A percentile compares a stretch with the other conserved stretches of the same genome.
Evolutionary conservation across 306 rosid species (phyloP).

Genomic region (Calophaca sinica): DNA sequence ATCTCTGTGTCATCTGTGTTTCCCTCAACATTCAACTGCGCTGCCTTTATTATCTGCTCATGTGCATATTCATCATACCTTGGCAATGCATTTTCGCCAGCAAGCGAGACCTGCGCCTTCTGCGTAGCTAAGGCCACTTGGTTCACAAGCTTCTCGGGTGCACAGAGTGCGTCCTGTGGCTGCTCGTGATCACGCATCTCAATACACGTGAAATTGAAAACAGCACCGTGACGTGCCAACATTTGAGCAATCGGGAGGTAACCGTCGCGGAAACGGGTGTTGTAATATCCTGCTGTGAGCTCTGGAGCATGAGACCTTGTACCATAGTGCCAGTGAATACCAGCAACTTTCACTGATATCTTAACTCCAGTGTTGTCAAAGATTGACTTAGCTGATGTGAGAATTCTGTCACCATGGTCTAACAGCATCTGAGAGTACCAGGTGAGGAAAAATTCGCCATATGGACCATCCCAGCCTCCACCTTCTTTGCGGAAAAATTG

Average conservation of each 20-base stretch:
- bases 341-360: constrained; percentile 89
- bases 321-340: constrained; percentile 99
- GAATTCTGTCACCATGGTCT: constrained; percentile 92
- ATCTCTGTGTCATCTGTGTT: constrained; percentile 55
- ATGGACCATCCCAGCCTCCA: constrained; percentile 78
- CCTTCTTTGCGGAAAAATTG: constrained; percentile 83
- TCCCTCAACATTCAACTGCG: constrained; percentile 62
- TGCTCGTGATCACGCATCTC: constrained; percentile 97
- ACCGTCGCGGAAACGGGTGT: constrained; percentile 82
- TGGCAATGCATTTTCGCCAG: constrained; percentile 91
- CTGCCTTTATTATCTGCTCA: constrained; percentile 70
- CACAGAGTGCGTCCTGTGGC: constrained; percentile 86
- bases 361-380: constrained; percentile 66
- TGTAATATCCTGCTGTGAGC: constrained; percentile 97
- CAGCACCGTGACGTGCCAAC: constrained; percentile 90
- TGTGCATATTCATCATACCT: constrained; percentile 76
- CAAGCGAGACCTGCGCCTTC: constrained; percentile 75
- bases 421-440: constrained; percentile 93
- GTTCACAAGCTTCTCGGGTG: constrained; percentile 86
- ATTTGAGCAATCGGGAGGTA: constrained; percentile 91
- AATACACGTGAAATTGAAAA: constrained; percentile 92
- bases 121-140: constrained; percentile 86
- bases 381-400: constrained; percentile 67
- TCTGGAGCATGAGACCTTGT: constrained; percentile 94
- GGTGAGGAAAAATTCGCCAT: constrained; percentile 86